Evolutionary conservation across 2,329 filamentous ascomycete genomes (phyloP), one percentile per base, ranked within the genome.

Genomic region (Xylaria hypoxylon): DNA sequence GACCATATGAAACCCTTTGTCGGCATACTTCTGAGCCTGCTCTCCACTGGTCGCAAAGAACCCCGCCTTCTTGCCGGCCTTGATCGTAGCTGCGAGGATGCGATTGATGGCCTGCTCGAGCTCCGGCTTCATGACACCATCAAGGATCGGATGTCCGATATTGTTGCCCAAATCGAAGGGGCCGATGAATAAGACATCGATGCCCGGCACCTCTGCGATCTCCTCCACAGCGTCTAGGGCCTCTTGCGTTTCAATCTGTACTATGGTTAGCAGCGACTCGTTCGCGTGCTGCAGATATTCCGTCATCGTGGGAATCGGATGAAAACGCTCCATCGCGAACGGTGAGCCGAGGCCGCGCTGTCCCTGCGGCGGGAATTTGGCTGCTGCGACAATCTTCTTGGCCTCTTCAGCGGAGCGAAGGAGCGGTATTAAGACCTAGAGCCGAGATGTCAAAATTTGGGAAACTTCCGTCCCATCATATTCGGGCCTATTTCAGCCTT

Each of bases 161-260:
- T 86, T 89, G 75, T 89, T 88, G 56, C 85, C 89, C 59, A 91
- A 81, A 72, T 91, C 89, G 73, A 90, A 90, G 1, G 89, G 89
- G 0, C 89, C 89, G 52, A 91, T 83, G 74, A 90, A 90, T 26
- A 91, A 78, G 4, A 89, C 84, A 67, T 91, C 89, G 24, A 91
- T 80, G 3, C 87, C 87, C 3, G 86, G 78, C 24, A 89, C 80
- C 22, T 84, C 81, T 47, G 87, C 87, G 75, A 91, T 91, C 53
- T 85, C 86, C 38, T 90, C 87, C 1, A 90, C 84, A 13, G 79
- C 78, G 0, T 87, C 84, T 15, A 91, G 79, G 0, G 88, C 88
- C 74, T 90, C 88, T 67, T 81, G 80, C 0, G 89, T 90, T 79
- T 91, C 89, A 59, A 91, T 90, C 76, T 91, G 89, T 11, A 90